phyloP scores from a whole-genome alignment of 805 yeast genomes.

The Saturnispora hagleri region DNA sequence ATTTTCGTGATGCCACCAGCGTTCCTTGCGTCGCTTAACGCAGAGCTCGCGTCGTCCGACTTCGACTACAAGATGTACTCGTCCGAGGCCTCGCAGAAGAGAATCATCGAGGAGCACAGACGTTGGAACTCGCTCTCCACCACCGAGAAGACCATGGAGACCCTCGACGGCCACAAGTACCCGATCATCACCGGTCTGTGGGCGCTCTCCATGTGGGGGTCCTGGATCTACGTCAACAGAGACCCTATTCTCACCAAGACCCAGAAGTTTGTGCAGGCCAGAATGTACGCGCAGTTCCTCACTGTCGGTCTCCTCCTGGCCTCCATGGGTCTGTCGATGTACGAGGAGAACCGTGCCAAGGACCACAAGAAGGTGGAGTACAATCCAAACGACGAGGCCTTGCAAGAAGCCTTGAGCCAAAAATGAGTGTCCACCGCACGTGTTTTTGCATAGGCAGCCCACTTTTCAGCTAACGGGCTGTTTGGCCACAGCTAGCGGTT shows the following conservation, averaged over 20 bases:
- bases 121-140: constrained; percentile 44
- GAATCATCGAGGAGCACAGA: constrained; percentile 36
- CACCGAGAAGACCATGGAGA: constrained; percentile 41
- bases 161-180: constrained; percentile 49
- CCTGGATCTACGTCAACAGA: constrained; percentile 64
- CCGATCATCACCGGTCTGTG: constrained; percentile 61
- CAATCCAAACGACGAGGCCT: constrained; percentile 9
- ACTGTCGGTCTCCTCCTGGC: constrained; percentile 65
- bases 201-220: constrained; percentile 75
- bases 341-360: constrained; percentile 40
- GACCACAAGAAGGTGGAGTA: constrained; percentile 5
- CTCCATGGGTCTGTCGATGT: constrained; percentile 56
- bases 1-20: constrained; percentile 62
- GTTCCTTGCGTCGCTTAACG: constrained; percentile 48
- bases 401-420: constrained; percentile 12
- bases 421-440: not conserved
- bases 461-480: too few relatives aligned
- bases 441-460: too few relatives aligned
- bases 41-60: constrained; percentile 59
- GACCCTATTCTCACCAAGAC: constrained; percentile 68
- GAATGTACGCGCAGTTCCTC: constrained; percentile 84
- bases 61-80: constrained; percentile 59
- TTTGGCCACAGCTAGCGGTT: too few relatives aligned
- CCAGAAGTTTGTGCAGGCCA: constrained; percentile 78
- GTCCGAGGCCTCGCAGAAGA: constrained; percentile 33